Conservation (phyloP, 2,329 filamentous ascomycete species). For the Lachnellula subtilissima region DNA sequence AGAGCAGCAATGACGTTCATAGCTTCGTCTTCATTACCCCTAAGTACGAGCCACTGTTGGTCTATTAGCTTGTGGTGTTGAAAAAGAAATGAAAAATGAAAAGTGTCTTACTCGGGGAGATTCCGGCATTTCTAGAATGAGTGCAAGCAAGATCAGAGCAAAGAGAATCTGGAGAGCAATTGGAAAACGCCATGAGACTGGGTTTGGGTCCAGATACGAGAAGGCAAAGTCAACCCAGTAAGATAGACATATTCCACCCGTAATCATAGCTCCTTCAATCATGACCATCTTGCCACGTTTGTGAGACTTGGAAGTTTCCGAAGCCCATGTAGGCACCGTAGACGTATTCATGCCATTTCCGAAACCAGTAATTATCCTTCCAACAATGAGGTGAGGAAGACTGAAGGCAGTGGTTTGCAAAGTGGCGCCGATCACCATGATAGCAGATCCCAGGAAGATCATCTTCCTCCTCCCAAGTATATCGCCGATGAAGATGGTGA, state of each 20-base stretch:
- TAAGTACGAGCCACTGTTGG: slow-evolving; percentile 39
- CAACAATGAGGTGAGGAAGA: slow-evolving; percentile 50
- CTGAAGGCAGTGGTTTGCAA: slow-evolving; percentile 38
- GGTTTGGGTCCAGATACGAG: slow-evolving; percentile 44
- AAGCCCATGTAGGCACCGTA: slow-evolving; percentile 55
- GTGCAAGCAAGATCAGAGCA: slow-evolving; percentile 50
- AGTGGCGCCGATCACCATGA: slow-evolving; percentile 53
- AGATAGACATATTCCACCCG: slow-evolving; percentile 50
- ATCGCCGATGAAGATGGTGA: slow-evolving; percentile 48
- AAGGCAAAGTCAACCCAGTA: slow-evolving; percentile 59
- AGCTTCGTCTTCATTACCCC: slow-evolving; percentile 41
- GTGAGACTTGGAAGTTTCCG: slow-evolving; percentile 52
- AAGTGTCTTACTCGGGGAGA: slow-evolving; percentile 33
- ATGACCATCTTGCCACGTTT: slow-evolving; percentile 57
- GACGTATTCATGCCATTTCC: slow-evolving; percentile 47
- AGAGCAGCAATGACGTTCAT: slow-evolving; percentile 40
- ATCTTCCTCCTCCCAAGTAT: slow-evolving; percentile 51
- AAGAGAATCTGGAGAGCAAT: slow-evolving; percentile 55
- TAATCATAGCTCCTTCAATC: slow-evolving; percentile 55
- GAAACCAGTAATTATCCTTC: slow-evolving; percentile 45
- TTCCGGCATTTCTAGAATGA: slow-evolving; percentile 51
- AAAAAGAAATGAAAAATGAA: not conserved
- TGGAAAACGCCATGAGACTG: slow-evolving; percentile 56
- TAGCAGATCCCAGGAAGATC: slow-evolving; percentile 51
- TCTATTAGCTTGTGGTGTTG: not conserved